Evolutionary conservation across 129 eudicot genomes (phyloP).

Genomic region (Chrysanthemum lavandulifolium): DNA sequence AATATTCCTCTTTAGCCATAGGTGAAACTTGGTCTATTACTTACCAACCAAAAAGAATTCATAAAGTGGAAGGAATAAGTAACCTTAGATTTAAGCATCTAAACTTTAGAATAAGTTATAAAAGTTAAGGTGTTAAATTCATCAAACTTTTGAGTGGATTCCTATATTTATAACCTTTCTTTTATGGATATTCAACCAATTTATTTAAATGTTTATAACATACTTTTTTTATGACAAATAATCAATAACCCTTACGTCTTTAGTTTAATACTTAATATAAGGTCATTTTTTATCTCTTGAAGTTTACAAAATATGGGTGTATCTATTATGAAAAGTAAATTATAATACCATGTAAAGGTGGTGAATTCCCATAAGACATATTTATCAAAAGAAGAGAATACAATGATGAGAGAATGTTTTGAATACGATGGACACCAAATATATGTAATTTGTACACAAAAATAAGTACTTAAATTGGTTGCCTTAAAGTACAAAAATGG

Average conservation of each 20-base stretch:
- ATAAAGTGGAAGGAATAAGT: constrained; percentile 27
- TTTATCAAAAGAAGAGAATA: constrained; percentile 37
- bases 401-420: constrained; percentile 41
- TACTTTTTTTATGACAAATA: background rate
- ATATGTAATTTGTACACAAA: constrained; percentile 17
- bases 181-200: constrained; percentile 17
- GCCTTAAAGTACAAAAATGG: constrained; percentile 9
- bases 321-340: constrained; percentile 8
- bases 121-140: constrained; percentile 33
- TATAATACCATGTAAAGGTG: constrained; percentile 14
- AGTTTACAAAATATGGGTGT: too few species aligned
- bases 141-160: constrained; percentile 20
- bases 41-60: constrained; percentile 40
- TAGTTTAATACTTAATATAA: too few species aligned
- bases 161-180: background rate
- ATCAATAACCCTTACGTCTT: background rate
- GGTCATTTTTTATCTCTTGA: too few species aligned
- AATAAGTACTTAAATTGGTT: background rate
- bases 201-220: background rate
- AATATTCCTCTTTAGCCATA: constrained; percentile 25
- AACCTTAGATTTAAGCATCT: constrained; percentile 31
- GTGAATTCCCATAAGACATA: constrained; percentile 25
- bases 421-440: constrained; percentile 26
- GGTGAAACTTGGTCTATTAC: constrained; percentile 21
- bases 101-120: constrained; percentile 29